Conservation (phyloP, 2,329 filamentous ascomycete genomes). For the Pestalotiopsis sp. region DNA sequence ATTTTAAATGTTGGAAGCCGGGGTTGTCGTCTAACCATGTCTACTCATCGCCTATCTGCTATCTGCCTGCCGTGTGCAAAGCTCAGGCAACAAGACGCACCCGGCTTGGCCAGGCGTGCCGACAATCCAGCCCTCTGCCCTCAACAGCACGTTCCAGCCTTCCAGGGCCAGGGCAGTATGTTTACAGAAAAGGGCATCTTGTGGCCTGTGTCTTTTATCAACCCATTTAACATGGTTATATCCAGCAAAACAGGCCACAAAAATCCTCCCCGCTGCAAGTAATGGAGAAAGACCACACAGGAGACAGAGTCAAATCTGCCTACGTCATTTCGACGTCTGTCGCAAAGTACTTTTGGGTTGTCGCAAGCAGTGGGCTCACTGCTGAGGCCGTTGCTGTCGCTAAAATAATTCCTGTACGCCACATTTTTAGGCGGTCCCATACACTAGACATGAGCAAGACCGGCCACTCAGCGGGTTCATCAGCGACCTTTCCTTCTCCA, state of each 20-base stretch:
- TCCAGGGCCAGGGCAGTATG: neutral
- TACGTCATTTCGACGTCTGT: conserved; percentile 4
- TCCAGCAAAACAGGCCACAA: neutral
- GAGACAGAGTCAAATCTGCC: neutral
- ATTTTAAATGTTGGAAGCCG: neutral
- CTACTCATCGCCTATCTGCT: neutral
- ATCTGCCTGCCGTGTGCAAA: neutral
- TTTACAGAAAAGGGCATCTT: neutral
- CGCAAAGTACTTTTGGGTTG: conserved; percentile 2
- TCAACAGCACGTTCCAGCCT: no score
- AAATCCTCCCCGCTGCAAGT: neutral
- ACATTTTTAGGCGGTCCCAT: neutral
- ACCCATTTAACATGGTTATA: neutral
- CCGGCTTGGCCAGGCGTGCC: neutral
- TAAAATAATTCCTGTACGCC: neutral
- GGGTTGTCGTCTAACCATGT: neutral
- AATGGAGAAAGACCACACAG: neutral
- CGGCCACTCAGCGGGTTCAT: neutral
- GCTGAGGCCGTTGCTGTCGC: neutral
- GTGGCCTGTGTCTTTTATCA: neutral
- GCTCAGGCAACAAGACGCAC: neutral
- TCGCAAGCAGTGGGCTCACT: neutral
- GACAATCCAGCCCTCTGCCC: no score
- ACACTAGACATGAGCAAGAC: neutral
- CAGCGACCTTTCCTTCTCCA: neutral